phyloP scores from a whole-genome alignment of 2,329 filamentous ascomycete genomes.

The Epichloe baconii region DNA sequence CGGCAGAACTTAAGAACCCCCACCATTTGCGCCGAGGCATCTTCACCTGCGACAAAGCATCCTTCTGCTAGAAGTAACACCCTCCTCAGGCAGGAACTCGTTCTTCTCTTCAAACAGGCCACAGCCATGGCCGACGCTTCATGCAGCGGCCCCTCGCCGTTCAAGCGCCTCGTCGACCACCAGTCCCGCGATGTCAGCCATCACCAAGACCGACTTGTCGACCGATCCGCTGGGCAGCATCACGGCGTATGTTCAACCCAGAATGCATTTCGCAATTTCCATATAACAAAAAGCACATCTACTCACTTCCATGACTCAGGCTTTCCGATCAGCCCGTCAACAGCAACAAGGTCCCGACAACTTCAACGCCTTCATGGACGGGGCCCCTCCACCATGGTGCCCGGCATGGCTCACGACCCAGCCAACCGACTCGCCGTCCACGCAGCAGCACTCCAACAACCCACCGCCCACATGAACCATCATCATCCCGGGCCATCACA shows the following conservation, averaged over 20 bases:
- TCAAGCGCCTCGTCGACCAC: conserved; percentile 29
- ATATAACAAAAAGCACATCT: neutral
- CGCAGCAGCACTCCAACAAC: conserved; percentile 17
- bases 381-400: conserved; percentile 13
- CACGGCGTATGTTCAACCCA: conserved; percentile 17
- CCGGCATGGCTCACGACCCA: conserved; percentile 20
- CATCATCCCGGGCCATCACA: conserved; percentile 10
- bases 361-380: conserved; percentile 24
- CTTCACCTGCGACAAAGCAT: too few relatives aligned
- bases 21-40: too few relatives aligned
- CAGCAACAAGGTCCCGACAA: conserved; percentile 18
- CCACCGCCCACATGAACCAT: neutral
- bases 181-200: conserved; percentile 28
- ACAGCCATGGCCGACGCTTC: conserved; percentile 26
- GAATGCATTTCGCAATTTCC: neutral
- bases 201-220: conserved; percentile 26
- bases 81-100: too few relatives aligned
- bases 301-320: conserved; percentile 11
- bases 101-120: neutral
- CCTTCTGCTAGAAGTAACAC: neutral
- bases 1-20: too few relatives aligned
- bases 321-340: conserved; percentile 20
- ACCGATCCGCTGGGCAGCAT: conserved; percentile 15
- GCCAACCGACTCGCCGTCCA: conserved; percentile 22
- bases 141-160: conserved; percentile 29